Base-by-base conservation (phyloP, 1,284 basidiomycete species). In the Melanopsichium pennsylvanicum region DNA sequence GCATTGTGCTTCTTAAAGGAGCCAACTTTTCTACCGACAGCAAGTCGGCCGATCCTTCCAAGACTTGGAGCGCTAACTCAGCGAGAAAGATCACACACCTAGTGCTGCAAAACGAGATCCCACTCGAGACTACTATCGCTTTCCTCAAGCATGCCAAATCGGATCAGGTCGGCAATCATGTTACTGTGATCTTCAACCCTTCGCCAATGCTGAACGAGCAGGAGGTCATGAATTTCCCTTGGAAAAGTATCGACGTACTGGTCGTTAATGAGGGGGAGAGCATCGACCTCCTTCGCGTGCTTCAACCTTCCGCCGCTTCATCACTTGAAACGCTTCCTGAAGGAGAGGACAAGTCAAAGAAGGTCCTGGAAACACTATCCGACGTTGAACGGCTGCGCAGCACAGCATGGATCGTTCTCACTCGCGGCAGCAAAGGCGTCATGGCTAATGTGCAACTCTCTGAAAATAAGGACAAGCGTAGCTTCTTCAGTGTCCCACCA, bases 31-130 rank as follows among this genome's bases (percentile, higher is more conserved):
- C 61, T 26, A 60, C 49, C 6, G 51, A 57, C 19, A 45, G 36
- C 21, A 46, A 39, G 25, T 54, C 64, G 11, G 43, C 50, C 2
- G 66, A 74, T 35, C 69, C 73, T n/a, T 32, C 22, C 9, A 33
- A 35, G 13, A 44, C 64, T 3, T 73, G 42, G 51, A 21, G 35
- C 23, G 19, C 31, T n/a, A 35, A 45, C 19, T 12, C 19, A 32
- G 33, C 38, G n/a, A 23, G 58, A 15, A 33, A 22, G n/a, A 52
- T 63, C 13, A 82, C 84, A 15, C 84, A 85, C 64, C 76, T 86
- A 5, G 78, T 86, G n/a, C 75, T 86, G 2, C 86, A 86, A 59
- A 86, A 87, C 70, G 86, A 87, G 75, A 85, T 87, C 44, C 85
- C 85, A 0, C 79, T 86, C 12, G 43, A 66, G 1, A 81, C 82